Conservation (phyloP, 805 yeast genomes). For the Monosporozyma siamensis region DNA sequence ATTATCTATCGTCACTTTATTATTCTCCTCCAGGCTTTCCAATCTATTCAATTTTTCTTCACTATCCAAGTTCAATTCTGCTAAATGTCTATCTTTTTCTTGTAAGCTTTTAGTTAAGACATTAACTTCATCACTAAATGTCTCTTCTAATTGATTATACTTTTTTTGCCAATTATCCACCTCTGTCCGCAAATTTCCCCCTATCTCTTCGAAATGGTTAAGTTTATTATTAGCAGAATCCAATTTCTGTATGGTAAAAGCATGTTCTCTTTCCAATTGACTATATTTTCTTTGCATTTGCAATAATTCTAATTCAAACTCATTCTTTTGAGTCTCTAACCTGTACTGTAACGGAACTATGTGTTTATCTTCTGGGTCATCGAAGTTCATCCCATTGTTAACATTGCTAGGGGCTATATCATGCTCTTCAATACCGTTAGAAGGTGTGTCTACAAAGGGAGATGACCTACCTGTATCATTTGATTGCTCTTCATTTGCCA, state of each 20-base stretch:
- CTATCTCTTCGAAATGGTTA: not conserved
- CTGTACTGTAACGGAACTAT: slow-evolving; percentile 28
- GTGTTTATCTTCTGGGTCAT: not conserved
- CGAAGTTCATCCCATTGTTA: not conserved
- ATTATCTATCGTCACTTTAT: slow-evolving; percentile 14
- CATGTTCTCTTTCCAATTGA: slow-evolving; percentile 26
- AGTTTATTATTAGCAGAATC: slow-evolving; percentile 9
- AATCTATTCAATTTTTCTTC: slow-evolving; percentile 14
- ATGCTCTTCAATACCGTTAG: slow-evolving; percentile 2
- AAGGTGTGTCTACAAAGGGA: slow-evolving; percentile 32
- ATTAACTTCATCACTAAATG: slow-evolving; percentile 17
- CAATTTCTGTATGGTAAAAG: slow-evolving; percentile 24
- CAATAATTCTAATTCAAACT: slow-evolving; percentile 29
- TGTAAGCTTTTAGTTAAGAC: slow-evolving; percentile 7
- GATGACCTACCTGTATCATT: slow-evolving; percentile 28
- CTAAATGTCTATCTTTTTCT: slow-evolving; percentile 24
- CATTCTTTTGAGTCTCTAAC: slow-evolving; percentile 31
- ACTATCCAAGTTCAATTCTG: slow-evolving; percentile 32
- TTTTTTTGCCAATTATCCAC: not conserved
- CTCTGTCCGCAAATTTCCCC: not conserved
- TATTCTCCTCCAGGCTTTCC: slow-evolving; percentile 12
- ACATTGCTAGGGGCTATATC: not conserved
- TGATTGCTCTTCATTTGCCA: not conserved
- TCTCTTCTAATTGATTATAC: not conserved
- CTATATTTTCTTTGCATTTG: slow-evolving; percentile 18